Base-by-base conservation (phyloP, 2,329 filamentous ascomycete genomes). In the Claviceps spartinae region DNA sequence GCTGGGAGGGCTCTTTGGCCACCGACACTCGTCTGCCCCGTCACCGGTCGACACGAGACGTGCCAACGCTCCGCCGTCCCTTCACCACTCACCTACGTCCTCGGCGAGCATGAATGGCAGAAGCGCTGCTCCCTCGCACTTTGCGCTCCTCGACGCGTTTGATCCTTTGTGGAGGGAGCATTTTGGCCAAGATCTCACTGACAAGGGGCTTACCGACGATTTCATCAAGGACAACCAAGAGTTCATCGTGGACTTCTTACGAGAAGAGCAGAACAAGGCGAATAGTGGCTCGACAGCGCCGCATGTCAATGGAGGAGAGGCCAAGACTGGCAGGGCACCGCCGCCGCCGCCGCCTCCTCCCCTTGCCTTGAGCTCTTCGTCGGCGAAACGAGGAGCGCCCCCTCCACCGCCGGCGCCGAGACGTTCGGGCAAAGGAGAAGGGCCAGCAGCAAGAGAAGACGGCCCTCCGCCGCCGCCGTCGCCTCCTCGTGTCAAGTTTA, bases 401-500 rank as follows among this genome's bases (percentile, higher is more conserved):
- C 66, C 65, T 26, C 67, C 64, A 2, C 63, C 67, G 9, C 65
- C 65, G 9, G 79, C 83, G 30, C 66, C 82, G 60, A 67, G 82
- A 67, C 67, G 85, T 73, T 72, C 77, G 66, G 66, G 73, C 65
- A 72, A 79, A 62, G 54, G 65, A 20, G 78, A 81, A 24, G 72
- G 75, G 40, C 80, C 86, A n/a, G 78, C 86, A n/a, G 78, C 84
- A 34, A 76, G 82, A 62, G 84, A 88, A 54, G 79, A 84, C 14
- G 86, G 88, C 16, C 81, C 83, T 22, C 77, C 76, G 14, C 79
- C 83, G 13, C 80, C 83, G 18, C 76, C 76, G 9, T 59, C 62
- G 34, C 66, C 67, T 16, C 78, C 82, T 22, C 78, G 83, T 49
- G 80, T 81, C 8, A 78, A 76, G 60, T 97, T 95, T 71, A 78